A percentile compares a stretch with the other conserved stretches of the same genome.
Evolutionary conservation across 192 early-diverging fungal species (phyloP).

Genomic region (Coemansia sp.): DNA sequence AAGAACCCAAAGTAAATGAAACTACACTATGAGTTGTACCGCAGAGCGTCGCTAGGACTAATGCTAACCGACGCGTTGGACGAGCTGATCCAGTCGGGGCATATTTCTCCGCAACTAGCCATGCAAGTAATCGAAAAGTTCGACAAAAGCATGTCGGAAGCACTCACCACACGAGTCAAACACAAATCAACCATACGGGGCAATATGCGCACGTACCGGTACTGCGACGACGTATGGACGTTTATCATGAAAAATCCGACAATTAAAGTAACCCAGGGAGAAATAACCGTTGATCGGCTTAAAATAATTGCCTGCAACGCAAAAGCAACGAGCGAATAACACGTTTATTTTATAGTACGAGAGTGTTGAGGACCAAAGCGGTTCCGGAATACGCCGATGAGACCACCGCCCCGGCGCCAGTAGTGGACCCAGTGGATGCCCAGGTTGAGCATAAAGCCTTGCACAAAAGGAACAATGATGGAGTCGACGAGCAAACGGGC

Average conservation of each 20-base stretch:
- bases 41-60: slow-evolving; percentile 74
- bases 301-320: slow-evolving; percentile 5
- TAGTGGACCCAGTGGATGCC: slow-evolving; percentile 40
- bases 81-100: slow-evolving; percentile 83
- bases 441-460: slow-evolving; percentile 50
- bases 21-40: slow-evolving; percentile 65
- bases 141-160: slow-evolving; percentile 77
- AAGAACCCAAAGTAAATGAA: not conserved
- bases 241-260: slow-evolving; percentile 84
- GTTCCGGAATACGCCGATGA: slow-evolving; percentile 30
- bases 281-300: slow-evolving; percentile 63
- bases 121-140: slow-evolving; percentile 82
- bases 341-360: not conserved
- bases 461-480: slow-evolving; percentile 45
- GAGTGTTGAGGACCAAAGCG: not conserved
- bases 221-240: slow-evolving; percentile 98
- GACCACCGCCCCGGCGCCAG: slow-evolving; percentile 42
- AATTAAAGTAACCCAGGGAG: slow-evolving; percentile 83
- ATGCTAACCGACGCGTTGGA: slow-evolving; percentile 94
- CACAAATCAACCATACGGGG: slow-evolving; percentile 77
- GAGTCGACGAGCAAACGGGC: slow-evolving; percentile 40
- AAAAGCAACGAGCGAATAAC: not conserved
- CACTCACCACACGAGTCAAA: slow-evolving; percentile 74
- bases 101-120: slow-evolving; percentile 87
- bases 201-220: slow-evolving; percentile 81